These are phyloP conservation scores for Backusella tuberculispora DNA, from an alignment of 192 early-diverging fungal species.

Conservation along the genomic window DNA sequence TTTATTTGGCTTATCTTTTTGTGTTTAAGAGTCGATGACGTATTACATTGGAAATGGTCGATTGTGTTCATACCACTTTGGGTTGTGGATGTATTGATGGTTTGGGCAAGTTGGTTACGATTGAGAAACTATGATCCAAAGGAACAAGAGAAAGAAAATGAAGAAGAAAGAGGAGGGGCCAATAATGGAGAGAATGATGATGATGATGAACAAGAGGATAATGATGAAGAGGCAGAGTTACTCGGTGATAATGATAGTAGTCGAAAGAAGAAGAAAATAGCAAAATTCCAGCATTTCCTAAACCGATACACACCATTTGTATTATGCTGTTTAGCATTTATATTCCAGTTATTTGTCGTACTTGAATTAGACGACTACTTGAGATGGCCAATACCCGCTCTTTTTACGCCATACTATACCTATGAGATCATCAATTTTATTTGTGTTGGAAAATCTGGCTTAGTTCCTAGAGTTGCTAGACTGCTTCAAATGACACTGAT, in stretches of 20 bases:
- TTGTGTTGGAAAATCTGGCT: constrained; percentile 19
- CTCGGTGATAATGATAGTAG: not conserved
- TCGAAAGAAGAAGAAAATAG: not conserved
- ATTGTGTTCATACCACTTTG: constrained; percentile 84
- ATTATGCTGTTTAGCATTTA: constrained; percentile 46
- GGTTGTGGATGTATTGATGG: constrained; percentile 57
- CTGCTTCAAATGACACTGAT: constrained; percentile 41
- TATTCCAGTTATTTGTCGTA: constrained; percentile 76
- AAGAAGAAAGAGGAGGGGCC: constrained; percentile 39
- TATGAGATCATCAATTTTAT: constrained; percentile 69
- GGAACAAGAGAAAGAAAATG: not conserved
- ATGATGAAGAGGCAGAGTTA: constrained; percentile 42
- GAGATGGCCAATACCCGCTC: constrained; percentile 56
- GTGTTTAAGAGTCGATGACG: constrained; percentile 69
- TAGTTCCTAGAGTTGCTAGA: not conserved
- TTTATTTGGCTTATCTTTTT: constrained; percentile 83
- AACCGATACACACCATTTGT: not conserved
- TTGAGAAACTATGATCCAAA: constrained; percentile 12
- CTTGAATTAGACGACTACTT: constrained; percentile 66
- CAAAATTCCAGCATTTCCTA: not conserved
- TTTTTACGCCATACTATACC: constrained; percentile 80
- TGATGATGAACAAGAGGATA: constrained; percentile 36
- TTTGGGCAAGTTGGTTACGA: constrained; percentile 25
- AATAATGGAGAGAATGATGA: constrained; percentile 36
- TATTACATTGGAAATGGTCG: constrained; percentile 65